Evolutionary conservation across 1,284 basidiomycete species (phyloP).

Genomic region (Tilletia indica): DNA sequence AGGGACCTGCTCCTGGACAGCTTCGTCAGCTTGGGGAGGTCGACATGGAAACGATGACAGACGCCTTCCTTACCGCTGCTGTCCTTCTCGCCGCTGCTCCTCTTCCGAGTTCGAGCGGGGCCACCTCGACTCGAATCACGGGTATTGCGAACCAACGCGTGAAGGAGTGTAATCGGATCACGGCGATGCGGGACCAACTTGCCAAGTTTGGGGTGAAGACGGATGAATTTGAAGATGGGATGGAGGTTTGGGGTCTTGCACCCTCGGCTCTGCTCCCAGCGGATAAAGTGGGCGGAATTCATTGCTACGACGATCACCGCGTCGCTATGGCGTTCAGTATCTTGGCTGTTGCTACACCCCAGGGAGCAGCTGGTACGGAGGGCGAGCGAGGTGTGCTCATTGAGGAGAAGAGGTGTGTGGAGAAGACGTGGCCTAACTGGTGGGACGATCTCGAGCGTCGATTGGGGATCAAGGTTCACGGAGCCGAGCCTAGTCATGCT

Average conservation of each 20-base stretch:
- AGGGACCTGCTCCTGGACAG: slow-evolving; percentile 76
- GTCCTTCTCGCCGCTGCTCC: slow-evolving; percentile 76
- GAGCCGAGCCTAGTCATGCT: slow-evolving; percentile 59
- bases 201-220: slow-evolving; percentile 94
- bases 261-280: slow-evolving; percentile 60
- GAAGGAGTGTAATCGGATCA: slow-evolving; percentile 96
- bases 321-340: slow-evolving; percentile 98
- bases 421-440: slow-evolving; percentile 99
- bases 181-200: slow-evolving; percentile 92
- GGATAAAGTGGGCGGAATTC: slow-evolving; percentile 66
- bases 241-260: slow-evolving; percentile 78
- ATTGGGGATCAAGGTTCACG: slow-evolving; percentile 86
- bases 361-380: slow-evolving; percentile 37
- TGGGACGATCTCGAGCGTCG: slow-evolving; percentile 97
- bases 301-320: slow-evolving; percentile 97
- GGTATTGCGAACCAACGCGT: slow-evolving; percentile 98
- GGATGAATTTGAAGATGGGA: slow-evolving; percentile 86
- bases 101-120: slow-evolving; percentile 53
- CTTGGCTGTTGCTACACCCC: slow-evolving; percentile 69
- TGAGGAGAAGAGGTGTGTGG: slow-evolving; percentile 95
- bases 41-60: slow-evolving; percentile 99
- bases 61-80: slow-evolving; percentile 93
- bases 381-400: slow-evolving; percentile 66
- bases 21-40: slow-evolving; percentile 81
- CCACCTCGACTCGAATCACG: slow-evolving; percentile 69